These are phyloP conservation scores for Acidiella bohemica DNA, from an alignment of 495 filamentous ascomycete genomes.

Conservation along the genomic window DNA sequence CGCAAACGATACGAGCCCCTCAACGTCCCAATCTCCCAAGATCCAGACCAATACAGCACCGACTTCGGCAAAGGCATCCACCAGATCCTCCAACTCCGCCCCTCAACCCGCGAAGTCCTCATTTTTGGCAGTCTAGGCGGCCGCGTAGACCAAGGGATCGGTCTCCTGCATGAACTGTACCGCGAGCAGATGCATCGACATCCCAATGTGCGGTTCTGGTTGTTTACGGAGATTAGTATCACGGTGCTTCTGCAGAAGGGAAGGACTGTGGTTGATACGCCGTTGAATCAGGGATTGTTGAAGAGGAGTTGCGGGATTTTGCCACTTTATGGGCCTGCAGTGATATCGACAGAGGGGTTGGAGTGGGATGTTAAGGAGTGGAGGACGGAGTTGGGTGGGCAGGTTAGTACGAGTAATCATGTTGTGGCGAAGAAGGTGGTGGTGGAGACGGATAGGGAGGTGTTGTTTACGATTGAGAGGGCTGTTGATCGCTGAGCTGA, in stretches of 20 bases:
- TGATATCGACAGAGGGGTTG: constrained; percentile 63
- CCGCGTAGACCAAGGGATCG: constrained; percentile 81
- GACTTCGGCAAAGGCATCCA: constrained; percentile 67
- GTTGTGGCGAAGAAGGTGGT: constrained; percentile 43
- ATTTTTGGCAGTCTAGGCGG: constrained; percentile 77
- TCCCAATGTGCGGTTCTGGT: constrained; percentile 25
- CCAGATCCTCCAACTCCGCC: constrained; percentile 34
- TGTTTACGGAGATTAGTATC: constrained; percentile 65
- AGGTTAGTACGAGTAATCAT: constrained; percentile 89
- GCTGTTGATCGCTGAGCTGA: neutral
- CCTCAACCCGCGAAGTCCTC: constrained; percentile 38
- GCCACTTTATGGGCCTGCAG: constrained; percentile 57
- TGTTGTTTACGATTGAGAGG: constrained; percentile 73
- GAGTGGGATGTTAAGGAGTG: constrained; percentile 82
- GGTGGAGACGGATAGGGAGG: constrained; percentile 48
- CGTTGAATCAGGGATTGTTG: constrained; percentile 30
- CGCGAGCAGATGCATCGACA: constrained; percentile 27
- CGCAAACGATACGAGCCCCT: constrained; percentile 44
- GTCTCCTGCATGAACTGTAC: constrained; percentile 63
- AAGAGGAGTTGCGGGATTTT: constrained; percentile 71
- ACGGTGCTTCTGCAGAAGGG: constrained; percentile 64
- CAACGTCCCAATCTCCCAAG: constrained; percentile 44
- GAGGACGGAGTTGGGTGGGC: constrained; percentile 67
- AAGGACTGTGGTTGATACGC: constrained; percentile 52
- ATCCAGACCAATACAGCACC: constrained; percentile 70